Evolutionary conservation across 805 yeast species (phyloP).

Genomic region (Barnettozyma populi): DNA sequence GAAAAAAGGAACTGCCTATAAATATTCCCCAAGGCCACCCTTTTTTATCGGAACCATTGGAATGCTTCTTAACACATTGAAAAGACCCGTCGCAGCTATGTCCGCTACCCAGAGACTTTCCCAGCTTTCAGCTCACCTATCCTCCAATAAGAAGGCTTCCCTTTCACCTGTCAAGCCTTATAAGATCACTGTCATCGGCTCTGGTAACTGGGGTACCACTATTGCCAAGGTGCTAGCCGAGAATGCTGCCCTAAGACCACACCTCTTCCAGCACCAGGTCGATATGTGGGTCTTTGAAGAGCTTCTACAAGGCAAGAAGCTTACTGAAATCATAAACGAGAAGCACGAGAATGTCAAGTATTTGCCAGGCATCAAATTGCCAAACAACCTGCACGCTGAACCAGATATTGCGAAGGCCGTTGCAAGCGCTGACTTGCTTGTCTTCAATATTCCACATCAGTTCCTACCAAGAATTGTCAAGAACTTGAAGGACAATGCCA

Average conservation of each 20-base stretch:
- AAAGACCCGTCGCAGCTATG: background rate
- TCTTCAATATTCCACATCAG: slow-evolving; percentile 97
- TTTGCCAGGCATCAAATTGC: slow-evolving; percentile 83
- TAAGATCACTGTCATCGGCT: slow-evolving; percentile 77
- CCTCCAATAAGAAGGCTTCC: slow-evolving; percentile 16
- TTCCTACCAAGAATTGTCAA: slow-evolving; percentile 73
- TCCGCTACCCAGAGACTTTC: slow-evolving; percentile 21
- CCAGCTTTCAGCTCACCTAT: slow-evolving; percentile 19
- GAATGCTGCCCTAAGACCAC: slow-evolving; percentile 67
- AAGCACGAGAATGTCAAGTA: slow-evolving; percentile 93
- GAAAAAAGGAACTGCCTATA: background rate
- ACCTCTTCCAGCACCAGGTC: slow-evolving; percentile 66
- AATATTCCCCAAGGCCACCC: slow-evolving; percentile 1
- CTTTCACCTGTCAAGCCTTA: slow-evolving; percentile 31
- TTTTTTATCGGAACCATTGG: background rate
- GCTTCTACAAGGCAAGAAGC: slow-evolving; percentile 55
- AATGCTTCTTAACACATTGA: background rate
- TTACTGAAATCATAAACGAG: slow-evolving; percentile 87
- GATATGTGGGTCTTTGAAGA: slow-evolving; percentile 98
- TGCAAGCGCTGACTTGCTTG: slow-evolving; percentile 74
- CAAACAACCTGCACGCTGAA: slow-evolving; percentile 80
- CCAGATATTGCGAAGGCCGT: slow-evolving; percentile 79
- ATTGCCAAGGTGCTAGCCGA: slow-evolving; percentile 94
- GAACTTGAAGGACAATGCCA: slow-evolving; percentile 59
- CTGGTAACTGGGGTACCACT: slow-evolving; percentile 98